Evolutionary conservation across 2,329 filamentous ascomycete genomes (phyloP).

Genomic region (Colletotrichum sp.): DNA sequence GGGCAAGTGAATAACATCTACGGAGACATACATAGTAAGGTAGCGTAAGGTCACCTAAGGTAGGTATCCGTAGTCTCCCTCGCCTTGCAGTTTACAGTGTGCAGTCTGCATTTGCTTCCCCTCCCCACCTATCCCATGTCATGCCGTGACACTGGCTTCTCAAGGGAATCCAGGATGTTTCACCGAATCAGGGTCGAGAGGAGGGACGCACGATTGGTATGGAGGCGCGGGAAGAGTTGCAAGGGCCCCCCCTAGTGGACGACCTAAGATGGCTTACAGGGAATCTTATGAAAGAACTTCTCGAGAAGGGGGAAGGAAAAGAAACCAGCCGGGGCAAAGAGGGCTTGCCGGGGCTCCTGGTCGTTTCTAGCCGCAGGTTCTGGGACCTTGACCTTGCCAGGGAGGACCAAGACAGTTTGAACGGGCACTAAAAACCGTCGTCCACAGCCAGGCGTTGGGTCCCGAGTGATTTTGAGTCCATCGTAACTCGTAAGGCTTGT

Average conservation of each 20-base stretch:
- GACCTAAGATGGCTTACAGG: not conserved
- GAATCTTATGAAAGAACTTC: not conserved
- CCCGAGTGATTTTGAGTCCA: not conserved
- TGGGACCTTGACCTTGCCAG: not conserved
- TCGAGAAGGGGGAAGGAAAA: not conserved
- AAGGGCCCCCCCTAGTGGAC: not conserved
- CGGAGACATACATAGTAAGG: not conserved
- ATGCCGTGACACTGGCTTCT: not conserved
- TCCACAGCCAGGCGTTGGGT: not conserved
- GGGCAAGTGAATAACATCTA: not conserved
- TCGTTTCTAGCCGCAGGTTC: not conserved
- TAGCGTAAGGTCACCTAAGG: no score
- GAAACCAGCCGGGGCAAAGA: not conserved
- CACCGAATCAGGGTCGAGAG: constrained; percentile 5
- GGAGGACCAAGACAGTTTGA: not conserved
- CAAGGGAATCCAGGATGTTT: constrained; percentile 2
- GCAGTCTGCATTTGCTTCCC: not conserved
- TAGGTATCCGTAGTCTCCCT: not conserved
- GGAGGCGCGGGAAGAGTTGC: constrained; percentile 10
- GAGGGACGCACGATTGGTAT: constrained; percentile 6
- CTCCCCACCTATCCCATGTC: not conserved
- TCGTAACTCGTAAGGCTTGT: not conserved
- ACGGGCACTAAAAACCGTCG: constrained; percentile 9
- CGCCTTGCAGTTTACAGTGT: not conserved
- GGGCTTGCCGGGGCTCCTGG: not conserved